Base-by-base conservation (phyloP, 768 basidiomycete species). In the Crassisporium funariophilum region DNA sequence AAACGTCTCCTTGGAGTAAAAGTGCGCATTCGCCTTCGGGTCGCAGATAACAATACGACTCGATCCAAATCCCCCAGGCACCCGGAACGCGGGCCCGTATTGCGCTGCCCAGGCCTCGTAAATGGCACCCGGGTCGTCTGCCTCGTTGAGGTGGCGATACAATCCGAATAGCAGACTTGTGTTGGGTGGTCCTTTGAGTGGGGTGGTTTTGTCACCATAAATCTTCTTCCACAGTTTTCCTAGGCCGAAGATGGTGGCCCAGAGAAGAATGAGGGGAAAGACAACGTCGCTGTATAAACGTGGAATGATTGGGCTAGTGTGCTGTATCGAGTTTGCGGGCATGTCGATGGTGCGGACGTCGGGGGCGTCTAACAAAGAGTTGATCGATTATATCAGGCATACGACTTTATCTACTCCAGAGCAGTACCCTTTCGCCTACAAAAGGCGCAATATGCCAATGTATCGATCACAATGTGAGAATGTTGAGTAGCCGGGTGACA, bases 1-100 rank as follows among this genome's bases (percentile, higher is more conserved):
- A 37, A 64, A 77, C 0, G 79, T 76, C 41, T 83, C 82, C 44
- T 62, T 69, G 11, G 74, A 64, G 46, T 71, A 78, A 33, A 79
- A 71, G 50, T 83, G 78, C 0, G 72, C 66, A 15, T 77, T 61
- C 0, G 82, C 80, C 59, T 75, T 80, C 3, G 73, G 73, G 50
- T 79, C 79, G 35, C 68, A 65, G 4, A 79, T 58, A 4, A 75
- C 54, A 19, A 79, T 54, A 4, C 52, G 54, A 6, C 41, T 59
- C 0, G 65, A 54, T 0, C 74, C 74, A 6, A 79, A 48, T 0
- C 61, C 50, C 0, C 54, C 53, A 0, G 79, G 70, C 12, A 79
- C 46, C 11, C 61, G 41, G 49, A 65, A 83, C 0, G 69, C 76
- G 1, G 71, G 54, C 5, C 83, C 82, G 24, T 79, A 79, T 35